Evolutionary conservation across 169 alveolate species (phyloP), one percentile per base, ranked within the genome.

Genomic region (Eimeria necatrix): DNA sequence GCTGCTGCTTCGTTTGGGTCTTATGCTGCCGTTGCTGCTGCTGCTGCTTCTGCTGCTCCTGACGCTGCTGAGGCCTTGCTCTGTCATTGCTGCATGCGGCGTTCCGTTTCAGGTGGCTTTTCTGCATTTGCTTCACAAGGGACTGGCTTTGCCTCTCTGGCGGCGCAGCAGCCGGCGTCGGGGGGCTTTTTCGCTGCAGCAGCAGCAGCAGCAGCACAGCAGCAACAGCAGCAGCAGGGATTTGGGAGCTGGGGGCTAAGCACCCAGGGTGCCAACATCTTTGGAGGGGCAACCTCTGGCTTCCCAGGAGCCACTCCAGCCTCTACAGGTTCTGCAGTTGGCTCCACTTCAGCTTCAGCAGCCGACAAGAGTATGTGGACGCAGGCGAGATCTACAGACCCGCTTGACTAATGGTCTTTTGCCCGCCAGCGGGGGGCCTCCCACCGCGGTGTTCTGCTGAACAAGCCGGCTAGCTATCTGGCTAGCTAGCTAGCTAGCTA

Each of bases 191-290:
- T 80, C 20, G 89, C 64, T 12, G 87, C 87, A 12, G 87, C 87
- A 56, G 70, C 56, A 48, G 89, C 64, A 4, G 87, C 87, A 12
- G 87, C 87, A 56, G 49, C 4, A 51, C 89, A 76, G 87, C 87
- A 76, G 87, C 87, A 76, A 71, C 89, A 48, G 89, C 89, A 80
- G 53, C 89, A 80, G 70, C 89, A 80, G 89, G 89, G 89, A 5
- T 80, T 80, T 80, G 89, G 89, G 6, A 71, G 71, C 41, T 80
- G 89, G 89, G 89, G 89, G 5, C 48, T 80, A 7, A 5, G 70
- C 89, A 51, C 6, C 68, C 4, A 24, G 26, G 32, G n/a, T 24
- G 32, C n/a, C 78, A 24, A 14, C 78, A 0, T 24, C 78, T 7
- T 68, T 68, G 12, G 78, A 24, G 12, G 32, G 5, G 22, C 59